Conservation (phyloP, 1,139 yeast species). For the Torulaspora globosa region DNA sequence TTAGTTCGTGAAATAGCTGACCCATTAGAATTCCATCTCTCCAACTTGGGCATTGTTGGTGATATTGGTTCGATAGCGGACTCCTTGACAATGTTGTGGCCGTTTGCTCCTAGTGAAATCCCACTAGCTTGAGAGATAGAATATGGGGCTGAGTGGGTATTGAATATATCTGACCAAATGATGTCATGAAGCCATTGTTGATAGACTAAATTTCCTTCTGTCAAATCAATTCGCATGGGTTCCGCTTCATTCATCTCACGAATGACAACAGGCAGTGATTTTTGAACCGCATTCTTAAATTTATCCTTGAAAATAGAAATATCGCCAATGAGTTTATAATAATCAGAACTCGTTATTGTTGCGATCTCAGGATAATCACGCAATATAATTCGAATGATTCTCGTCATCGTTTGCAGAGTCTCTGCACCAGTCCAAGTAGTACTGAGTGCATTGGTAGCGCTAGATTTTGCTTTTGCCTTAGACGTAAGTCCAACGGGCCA, state of each 20-base stretch:
- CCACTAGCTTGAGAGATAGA: slow-evolving; percentile 8
- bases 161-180: slow-evolving; percentile 62
- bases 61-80: slow-evolving; percentile 6
- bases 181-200: slow-evolving; percentile 75
- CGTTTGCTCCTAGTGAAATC: neutral
- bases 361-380: slow-evolving; percentile 40
- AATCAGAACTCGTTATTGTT: slow-evolving; percentile 37
- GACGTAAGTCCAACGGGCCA: slow-evolving; percentile 62
- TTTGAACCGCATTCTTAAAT: slow-evolving; percentile 13
- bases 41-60: slow-evolving; percentile 20
- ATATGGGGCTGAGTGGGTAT: slow-evolving; percentile 33
- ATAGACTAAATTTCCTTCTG: slow-evolving; percentile 42
- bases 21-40: slow-evolving; percentile 29
- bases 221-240: slow-evolving; percentile 58
- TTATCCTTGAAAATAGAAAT: slow-evolving; percentile 18
- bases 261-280: slow-evolving; percentile 15
- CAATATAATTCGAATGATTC: slow-evolving; percentile 41
- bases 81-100: slow-evolving; percentile 8
- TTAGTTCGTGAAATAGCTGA: slow-evolving; percentile 32
- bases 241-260: slow-evolving; percentile 39
- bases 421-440: slow-evolving; percentile 60
- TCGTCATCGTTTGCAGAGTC: slow-evolving; percentile 46
- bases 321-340: slow-evolving; percentile 24
- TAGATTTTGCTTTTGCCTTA: slow-evolving; percentile 56
- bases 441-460: slow-evolving; percentile 47